phyloP scores from a whole-genome alignment of 441 rosid genomes.

The Monsonia emarginata region DNA sequence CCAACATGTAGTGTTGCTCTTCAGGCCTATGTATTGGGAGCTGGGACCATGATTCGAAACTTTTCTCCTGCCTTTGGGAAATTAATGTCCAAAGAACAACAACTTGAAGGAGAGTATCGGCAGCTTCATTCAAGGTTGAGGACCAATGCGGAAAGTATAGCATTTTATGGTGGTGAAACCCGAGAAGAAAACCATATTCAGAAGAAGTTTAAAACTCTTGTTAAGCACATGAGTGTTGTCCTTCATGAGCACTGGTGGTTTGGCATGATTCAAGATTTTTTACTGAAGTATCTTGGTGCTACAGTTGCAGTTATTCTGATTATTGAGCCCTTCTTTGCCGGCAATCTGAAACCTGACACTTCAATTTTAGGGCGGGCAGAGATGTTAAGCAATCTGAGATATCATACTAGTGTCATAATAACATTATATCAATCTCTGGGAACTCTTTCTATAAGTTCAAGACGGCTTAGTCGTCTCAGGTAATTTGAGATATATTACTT shows the following conservation, averaged over 20 bases:
- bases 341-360: conserved; percentile 75
- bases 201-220: conserved; percentile 67
- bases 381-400: conserved; percentile 98
- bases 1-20: conserved; percentile 12
- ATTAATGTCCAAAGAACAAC: conserved; percentile 88
- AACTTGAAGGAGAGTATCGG: conserved; percentile 97
- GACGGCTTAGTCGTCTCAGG: conserved; percentile 93
- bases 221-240: conserved; percentile 64
- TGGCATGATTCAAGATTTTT: conserved; percentile 98
- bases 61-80: conserved; percentile 96
- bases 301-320: conserved; percentile 88
- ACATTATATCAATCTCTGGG: conserved; percentile 91
- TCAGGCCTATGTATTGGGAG: conserved; percentile 90
- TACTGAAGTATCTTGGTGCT: conserved; percentile 95
- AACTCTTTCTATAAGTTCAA: conserved; percentile 90
- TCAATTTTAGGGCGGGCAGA: conserved; percentile 93
- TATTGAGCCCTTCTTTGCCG: conserved; percentile 94
- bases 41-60: conserved; percentile 77
- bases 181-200: conserved; percentile 91
- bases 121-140: conserved; percentile 94
- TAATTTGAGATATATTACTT: conserved; percentile 22
- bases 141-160: conserved; percentile 98
- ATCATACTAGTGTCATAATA: conserved; percentile 91
- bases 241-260: conserved; percentile 99
- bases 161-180: conserved; percentile 90